Evolutionary conservation across 768 basidiomycete species (phyloP), one percentile per base, ranked within the genome.

Genomic region (Baorangia bicolor): DNA sequence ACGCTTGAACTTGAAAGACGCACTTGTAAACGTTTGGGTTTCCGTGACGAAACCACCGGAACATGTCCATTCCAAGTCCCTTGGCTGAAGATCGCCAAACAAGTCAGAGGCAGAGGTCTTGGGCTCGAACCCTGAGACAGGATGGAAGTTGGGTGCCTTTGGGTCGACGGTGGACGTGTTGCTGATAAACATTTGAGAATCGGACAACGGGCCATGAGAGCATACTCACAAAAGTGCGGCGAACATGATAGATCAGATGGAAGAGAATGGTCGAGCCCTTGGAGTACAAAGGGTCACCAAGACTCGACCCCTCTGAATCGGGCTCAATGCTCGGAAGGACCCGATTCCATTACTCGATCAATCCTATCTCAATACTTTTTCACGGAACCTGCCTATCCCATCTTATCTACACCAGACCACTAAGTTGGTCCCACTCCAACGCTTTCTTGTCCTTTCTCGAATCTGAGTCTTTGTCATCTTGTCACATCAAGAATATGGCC

Each of bases 21-120:
- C n/a, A n/a, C n/a, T n/a, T n/a, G n/a, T n/a, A n/a, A 88, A 98
- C 0, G 70, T 79, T 69, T 97, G 93, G 0, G 96, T 97, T 72
- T 98, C 97, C 0, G 94, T 88, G 25, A 83, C 81, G 70, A 98
- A 96, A 2, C 95, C 93, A 46, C 84, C 78, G 0, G 85, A 77
- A 70, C 90, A 93, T 30, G 83, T 68, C 94, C 93, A 96, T 68
- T 90, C 87, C 31, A 82, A 81, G 71, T 96, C 94, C 63, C 80
- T 81, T 20, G 81, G 74, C 61, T 83, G 83, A 53, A 96, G 84
- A 62, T 85, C 82, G n/a, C 92, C 92, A 58, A 83, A 86, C 44
- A 88, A 72, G 61, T 90, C 83, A 23, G 78, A 75, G 27, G 79
- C 81, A 8, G 78, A 75, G 13, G 78, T 74, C 38, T 78, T 69